Percentiles rank a stretch among this genome's conserved stretches.
phyloP scores from a whole-genome alignment of 169 alveolate species.

The Plasmodium gaboni region DNA sequence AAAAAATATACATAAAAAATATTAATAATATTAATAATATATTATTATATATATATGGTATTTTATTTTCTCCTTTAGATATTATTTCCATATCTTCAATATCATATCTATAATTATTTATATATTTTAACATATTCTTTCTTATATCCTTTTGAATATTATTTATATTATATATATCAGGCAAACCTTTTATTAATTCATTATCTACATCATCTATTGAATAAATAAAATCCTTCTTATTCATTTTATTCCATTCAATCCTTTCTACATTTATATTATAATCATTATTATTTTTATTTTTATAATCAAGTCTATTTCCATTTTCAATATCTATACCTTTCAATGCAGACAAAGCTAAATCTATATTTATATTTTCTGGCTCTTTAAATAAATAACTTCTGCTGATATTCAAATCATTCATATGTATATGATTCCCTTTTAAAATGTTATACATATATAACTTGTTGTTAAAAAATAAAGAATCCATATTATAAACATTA shows the following conservation, averaged over 20 bases:
- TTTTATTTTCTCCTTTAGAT: constrained; percentile 25
- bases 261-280: constrained; percentile 2
- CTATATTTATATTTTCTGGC: constrained; percentile 17
- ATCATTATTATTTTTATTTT: neutral
- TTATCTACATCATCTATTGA: neutral
- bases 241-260: constrained; percentile 24
- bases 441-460: constrained; percentile 17
- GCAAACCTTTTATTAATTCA: constrained; percentile 52
- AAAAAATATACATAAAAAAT: constrained; percentile 39
- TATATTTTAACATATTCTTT: constrained; percentile 19
- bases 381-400: constrained; percentile 21
- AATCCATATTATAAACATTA: constrained; percentile 12
- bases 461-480: constrained; percentile 28
- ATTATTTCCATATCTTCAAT: constrained; percentile 9
- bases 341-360: constrained; percentile 67
- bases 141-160: constrained; percentile 21
- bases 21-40: constrained; percentile 23
- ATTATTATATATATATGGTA: constrained; percentile 53
- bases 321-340: constrained; percentile 27
- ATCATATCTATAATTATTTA: constrained; percentile 4
- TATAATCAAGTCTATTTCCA: neutral
- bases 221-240: constrained; percentile 25
- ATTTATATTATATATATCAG: constrained; percentile 26
- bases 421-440: constrained; percentile 19
- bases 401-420: constrained; percentile 45